phyloP scores from a whole-genome alignment of 2,329 filamentous ascomycete species.

The Orbilia oligospora region DNA sequence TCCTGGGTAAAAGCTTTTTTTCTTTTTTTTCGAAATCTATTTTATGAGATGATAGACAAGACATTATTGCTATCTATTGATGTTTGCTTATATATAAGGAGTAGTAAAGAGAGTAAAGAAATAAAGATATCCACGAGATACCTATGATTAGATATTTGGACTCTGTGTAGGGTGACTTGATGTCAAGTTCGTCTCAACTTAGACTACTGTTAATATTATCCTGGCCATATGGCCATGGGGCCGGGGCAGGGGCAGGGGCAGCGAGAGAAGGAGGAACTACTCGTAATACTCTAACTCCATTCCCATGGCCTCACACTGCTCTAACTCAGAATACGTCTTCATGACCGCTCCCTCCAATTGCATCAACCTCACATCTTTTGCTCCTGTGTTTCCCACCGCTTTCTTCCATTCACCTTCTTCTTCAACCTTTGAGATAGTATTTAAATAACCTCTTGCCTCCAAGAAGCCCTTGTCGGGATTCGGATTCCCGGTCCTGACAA shows the following conservation, averaged over 20 bases:
- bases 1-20: not conserved
- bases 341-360: conserved; percentile 32
- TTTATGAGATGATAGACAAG: conserved; percentile 10
- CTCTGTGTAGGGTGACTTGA: not conserved
- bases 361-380: conserved; percentile 25
- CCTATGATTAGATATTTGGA: not conserved
- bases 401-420: conserved; percentile 65
- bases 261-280: not conserved
- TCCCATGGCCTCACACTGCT: conserved; percentile 37
- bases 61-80: conserved; percentile 16
- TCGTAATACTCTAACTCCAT: conserved; percentile 38
- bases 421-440: conserved; percentile 64
- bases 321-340: conserved; percentile 9
- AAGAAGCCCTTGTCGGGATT: conserved; percentile 65
- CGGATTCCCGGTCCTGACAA: conserved; percentile 66
- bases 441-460: conserved; percentile 64
- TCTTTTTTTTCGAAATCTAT: not conserved
- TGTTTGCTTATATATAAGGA: not conserved
- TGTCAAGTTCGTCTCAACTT: not conserved
- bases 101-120: not conserved
- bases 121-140: not conserved
- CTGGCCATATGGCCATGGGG: no score
- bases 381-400: not conserved
- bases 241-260: not conserved
- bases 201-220: no score